Conservation (phyloP, 306 rosid genomes). For the Neltuma alba region DNA sequence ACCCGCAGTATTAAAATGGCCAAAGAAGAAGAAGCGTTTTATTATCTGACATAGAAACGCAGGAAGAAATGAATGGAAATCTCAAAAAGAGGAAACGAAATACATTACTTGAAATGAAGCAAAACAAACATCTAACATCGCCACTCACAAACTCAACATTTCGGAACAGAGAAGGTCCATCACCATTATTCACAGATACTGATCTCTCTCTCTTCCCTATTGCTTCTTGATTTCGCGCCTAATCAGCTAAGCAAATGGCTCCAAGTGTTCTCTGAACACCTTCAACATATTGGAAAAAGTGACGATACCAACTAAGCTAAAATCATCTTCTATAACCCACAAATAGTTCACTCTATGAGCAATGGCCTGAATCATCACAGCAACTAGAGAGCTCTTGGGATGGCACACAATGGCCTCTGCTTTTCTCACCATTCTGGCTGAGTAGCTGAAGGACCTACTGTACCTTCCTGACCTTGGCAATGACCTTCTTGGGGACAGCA, state of each 20-base stretch:
- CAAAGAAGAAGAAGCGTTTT: background rate
- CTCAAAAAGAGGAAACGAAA: slow-evolving; percentile 22
- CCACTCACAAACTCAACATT: slow-evolving; percentile 26
- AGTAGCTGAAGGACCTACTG: slow-evolving; percentile 71
- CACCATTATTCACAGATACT: slow-evolving; percentile 30
- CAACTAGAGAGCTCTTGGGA: slow-evolving; percentile 83
- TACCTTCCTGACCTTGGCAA: slow-evolving; percentile 53
- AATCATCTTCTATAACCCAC: slow-evolving; percentile 93
- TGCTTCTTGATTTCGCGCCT: slow-evolving; percentile 19
- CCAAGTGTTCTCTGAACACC: slow-evolving; percentile 80
- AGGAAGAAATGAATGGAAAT: slow-evolving; percentile 11
- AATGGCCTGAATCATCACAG: slow-evolving; percentile 97
- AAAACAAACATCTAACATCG: slow-evolving; percentile 29
- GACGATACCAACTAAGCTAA: slow-evolving; percentile 84
- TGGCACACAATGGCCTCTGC: slow-evolving; percentile 94
- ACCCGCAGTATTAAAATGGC: background rate
- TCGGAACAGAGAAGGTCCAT: slow-evolving; percentile 25
- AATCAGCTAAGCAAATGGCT: slow-evolving; percentile 25
- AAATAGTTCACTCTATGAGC: slow-evolving; percentile 92
- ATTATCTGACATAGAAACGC: background rate
- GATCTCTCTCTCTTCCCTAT: background rate
- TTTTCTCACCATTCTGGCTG: slow-evolving; percentile 79
- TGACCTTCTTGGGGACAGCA: slow-evolving; percentile 42
- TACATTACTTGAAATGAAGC: slow-evolving; percentile 6
- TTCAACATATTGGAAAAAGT: slow-evolving; percentile 76